These are phyloP conservation scores for Carpinus viminea DNA, from an alignment of 306 rosid species.

Conservation along the genomic window DNA sequence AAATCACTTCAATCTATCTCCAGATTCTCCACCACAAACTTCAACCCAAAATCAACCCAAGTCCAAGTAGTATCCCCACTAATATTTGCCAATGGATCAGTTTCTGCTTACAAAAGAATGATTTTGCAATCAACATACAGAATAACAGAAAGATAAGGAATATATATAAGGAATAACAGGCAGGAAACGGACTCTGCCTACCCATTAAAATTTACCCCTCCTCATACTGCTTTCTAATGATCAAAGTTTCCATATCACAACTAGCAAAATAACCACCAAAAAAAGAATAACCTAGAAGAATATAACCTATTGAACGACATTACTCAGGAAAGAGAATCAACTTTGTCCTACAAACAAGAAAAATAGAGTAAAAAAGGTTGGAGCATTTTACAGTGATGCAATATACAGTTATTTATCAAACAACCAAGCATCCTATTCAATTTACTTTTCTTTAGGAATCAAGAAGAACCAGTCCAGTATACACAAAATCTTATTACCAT, in stretches of 20 bases:
- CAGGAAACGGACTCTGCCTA: background rate
- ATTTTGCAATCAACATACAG: background rate
- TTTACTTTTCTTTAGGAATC: background rate
- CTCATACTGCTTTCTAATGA: background rate
- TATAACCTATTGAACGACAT: background rate
- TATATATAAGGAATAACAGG: background rate
- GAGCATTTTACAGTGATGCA: background rate
- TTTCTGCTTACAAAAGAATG: background rate
- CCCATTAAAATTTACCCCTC: background rate
- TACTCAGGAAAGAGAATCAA: background rate
- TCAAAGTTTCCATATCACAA: background rate
- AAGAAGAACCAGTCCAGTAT: background rate
- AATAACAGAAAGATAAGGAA: background rate
- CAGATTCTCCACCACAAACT: background rate
- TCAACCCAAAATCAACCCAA: background rate
- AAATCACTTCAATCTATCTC: conserved; percentile 5
- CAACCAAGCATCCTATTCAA: background rate
- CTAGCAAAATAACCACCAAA: background rate
- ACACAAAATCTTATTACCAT: background rate
- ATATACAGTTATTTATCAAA: background rate
- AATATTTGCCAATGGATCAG: background rate
- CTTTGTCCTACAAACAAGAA: background rate
- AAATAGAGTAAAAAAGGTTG: background rate
- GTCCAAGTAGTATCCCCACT: background rate
- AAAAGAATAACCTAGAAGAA: background rate